A percentile compares a stretch with the other conserved stretches of the same genome.
phyloP scores from a whole-genome alignment of 495 filamentous ascomycete species.

The Parmelia sp. region DNA sequence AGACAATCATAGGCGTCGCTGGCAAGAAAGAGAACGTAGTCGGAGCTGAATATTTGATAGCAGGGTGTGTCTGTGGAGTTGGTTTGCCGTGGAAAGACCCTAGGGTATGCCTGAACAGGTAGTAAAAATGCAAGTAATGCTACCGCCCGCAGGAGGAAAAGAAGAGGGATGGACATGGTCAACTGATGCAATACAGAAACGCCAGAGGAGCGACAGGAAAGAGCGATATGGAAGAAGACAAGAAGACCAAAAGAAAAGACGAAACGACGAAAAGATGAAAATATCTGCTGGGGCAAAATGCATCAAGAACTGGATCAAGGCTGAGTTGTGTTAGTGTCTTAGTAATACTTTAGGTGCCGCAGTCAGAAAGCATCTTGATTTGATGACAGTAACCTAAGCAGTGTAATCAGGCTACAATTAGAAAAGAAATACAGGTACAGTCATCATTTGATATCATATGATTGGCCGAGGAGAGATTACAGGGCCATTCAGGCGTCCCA shows the following conservation, averaged over 20 bases:
- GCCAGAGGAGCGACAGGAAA: neutral
- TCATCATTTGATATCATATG: no score
- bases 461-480: no score
- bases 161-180: neutral
- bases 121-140: neutral
- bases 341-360: neutral
- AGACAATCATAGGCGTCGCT: constrained; percentile 46
- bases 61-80: constrained; percentile 16
- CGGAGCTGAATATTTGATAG: constrained; percentile 18
- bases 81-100: constrained; percentile 7
- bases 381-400: no score
- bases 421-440: no score
- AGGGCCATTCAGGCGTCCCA: no score
- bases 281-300: no score
- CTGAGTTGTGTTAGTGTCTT: no score
- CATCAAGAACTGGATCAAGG: no score
- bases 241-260: neutral
- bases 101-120: neutral
- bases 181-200: neutral
- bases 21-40: constrained; percentile 30
- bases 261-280: neutral
- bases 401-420: no score
- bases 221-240: neutral
- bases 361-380: no score
- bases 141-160: neutral